A percentile compares a stretch with the other conserved stretches of the same genome.
Conservation (phyloP, 2,329 filamentous ascomycete species). For the Xylariaceae sp. region DNA sequence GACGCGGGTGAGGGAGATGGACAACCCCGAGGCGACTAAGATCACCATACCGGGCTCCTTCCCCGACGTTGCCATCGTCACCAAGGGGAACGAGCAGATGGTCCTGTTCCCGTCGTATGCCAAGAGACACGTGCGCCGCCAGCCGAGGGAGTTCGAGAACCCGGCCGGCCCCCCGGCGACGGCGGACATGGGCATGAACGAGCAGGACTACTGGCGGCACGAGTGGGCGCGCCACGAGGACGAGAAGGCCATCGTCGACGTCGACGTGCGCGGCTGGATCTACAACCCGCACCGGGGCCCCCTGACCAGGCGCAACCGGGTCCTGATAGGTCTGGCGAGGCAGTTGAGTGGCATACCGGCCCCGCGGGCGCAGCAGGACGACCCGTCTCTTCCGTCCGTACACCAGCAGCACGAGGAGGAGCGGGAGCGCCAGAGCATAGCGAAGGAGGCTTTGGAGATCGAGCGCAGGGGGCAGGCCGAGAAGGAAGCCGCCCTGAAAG, state of each 20-base stretch:
- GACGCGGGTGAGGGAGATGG: conserved; percentile 33
- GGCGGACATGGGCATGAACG: conserved; percentile 38
- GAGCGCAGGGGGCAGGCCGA: conserved; percentile 64
- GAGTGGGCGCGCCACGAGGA: conserved; percentile 77
- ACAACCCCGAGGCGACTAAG: conserved; percentile 25
- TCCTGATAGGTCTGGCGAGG: conserved; percentile 78
- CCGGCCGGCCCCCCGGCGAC: conserved; percentile 31
- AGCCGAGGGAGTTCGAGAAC: conserved; percentile 20
- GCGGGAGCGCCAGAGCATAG: conserved; percentile 58
- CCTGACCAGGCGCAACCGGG: conserved; percentile 77
- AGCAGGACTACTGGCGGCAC: conserved; percentile 67
- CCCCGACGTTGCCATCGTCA: conserved; percentile 73
- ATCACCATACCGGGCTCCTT: conserved; percentile 66
- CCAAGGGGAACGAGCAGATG: conserved; percentile 82
- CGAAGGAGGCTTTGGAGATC: conserved; percentile 69
- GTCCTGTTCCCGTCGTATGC: conserved; percentile 93
- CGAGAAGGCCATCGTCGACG: conserved; percentile 79
- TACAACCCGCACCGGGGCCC: conserved; percentile 80
- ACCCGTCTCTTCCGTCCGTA: conserved; percentile 21
- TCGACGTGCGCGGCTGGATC: conserved; percentile 93
- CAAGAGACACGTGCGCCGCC: conserved; percentile 55
- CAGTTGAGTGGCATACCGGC: conserved; percentile 81
- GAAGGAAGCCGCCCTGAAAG: conserved; percentile 60
- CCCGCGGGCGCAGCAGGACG: conserved; percentile 39
- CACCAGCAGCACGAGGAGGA: conserved; percentile 40